Conservation (phyloP, 257 asterid species). For the Solanum dulcamara region DNA sequence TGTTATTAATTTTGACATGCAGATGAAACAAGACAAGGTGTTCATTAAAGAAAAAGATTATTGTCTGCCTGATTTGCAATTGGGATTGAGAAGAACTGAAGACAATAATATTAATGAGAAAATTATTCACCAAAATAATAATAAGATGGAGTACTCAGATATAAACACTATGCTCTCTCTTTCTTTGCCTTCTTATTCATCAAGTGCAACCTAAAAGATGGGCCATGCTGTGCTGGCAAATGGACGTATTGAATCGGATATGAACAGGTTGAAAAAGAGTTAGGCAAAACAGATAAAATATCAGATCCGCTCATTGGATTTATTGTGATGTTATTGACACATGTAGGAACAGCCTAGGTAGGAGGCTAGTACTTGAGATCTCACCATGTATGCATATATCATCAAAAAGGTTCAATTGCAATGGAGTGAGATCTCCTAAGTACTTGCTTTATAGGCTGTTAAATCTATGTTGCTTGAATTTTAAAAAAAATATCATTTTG, state of each 20-base stretch:
- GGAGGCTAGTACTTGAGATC: conserved; percentile 55
- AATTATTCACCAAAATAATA: not conserved
- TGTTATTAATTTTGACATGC: not conserved
- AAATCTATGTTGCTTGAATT: not conserved
- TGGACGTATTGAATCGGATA: not conserved
- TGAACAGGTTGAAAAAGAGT: not conserved
- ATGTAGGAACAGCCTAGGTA: not conserved
- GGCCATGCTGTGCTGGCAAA: not conserved
- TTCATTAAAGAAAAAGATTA: conserved; percentile 14
- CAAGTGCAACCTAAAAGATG: not conserved
- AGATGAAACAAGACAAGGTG: conserved; percentile 24
- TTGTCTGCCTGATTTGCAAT: conserved; percentile 35
- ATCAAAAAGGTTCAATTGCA: conserved; percentile 13
- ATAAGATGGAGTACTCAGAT: conserved; percentile 13
- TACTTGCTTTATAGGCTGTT: conserved; percentile 24
- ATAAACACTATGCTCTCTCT: conserved; percentile 77
- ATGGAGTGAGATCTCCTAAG: conserved; percentile 54
- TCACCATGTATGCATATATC: conserved; percentile 26
- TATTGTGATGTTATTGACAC: not conserved
- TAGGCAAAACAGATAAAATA: not conserved
- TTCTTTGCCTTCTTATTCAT: conserved; percentile 15
- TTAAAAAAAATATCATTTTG: not conserved
- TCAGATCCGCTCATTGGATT: not conserved
- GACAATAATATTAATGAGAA: conserved; percentile 18
- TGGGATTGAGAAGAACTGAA: conserved; percentile 30